Percentiles rank a stretch among this genome's conserved stretches.
phyloP scores from a whole-genome alignment of 2,329 filamentous ascomycete genomes.

The Gliomastix tumulicola region DNA sequence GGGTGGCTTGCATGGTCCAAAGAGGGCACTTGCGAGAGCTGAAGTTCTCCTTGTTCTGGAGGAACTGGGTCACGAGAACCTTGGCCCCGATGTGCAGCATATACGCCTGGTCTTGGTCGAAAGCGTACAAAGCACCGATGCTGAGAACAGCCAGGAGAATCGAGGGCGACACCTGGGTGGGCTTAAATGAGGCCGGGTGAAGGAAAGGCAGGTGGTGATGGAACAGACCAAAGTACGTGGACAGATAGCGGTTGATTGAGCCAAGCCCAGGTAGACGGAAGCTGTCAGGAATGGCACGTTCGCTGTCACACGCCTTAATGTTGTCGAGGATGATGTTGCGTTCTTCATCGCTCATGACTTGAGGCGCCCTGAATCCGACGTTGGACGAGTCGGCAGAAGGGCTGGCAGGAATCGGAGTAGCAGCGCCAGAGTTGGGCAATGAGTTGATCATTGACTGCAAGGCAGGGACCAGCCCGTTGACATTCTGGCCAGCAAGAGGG shows the following conservation, averaged over 20 bases:
- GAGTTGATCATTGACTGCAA: conserved; percentile 69
- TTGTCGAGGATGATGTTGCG: conserved; percentile 79
- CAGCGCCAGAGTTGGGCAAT: conserved; percentile 59
- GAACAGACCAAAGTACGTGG: conserved; percentile 95
- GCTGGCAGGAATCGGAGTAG: conserved; percentile 67
- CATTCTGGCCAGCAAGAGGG: conserved; percentile 58
- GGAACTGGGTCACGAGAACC: conserved; percentile 90
- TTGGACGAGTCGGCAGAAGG: conserved; percentile 63
- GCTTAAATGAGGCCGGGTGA: conserved; percentile 84
- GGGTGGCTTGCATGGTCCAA: conserved; percentile 96
- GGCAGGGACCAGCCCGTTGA: conserved; percentile 55
- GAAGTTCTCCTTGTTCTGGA: conserved; percentile 98
- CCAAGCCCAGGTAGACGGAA: conserved; percentile 79
- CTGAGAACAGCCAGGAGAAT: conserved; percentile 85
- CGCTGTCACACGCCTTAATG: conserved; percentile 72
- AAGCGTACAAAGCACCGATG: conserved; percentile 92
- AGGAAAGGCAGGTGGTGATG: conserved; percentile 95
- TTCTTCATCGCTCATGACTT: conserved; percentile 78
- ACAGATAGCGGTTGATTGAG: conserved; percentile 84
- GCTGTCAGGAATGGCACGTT: conserved; percentile 76
- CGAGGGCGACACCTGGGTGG: conserved; percentile 71
- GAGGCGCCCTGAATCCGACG: conserved; percentile 64
- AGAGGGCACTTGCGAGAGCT: conserved; percentile 95
- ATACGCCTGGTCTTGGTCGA: conserved; percentile 94
- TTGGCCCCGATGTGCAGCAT: conserved; percentile 97